Evolutionary conservation across 2,329 filamentous ascomycete species (phyloP).

Genomic region (Fusarium nisikadoi): DNA sequence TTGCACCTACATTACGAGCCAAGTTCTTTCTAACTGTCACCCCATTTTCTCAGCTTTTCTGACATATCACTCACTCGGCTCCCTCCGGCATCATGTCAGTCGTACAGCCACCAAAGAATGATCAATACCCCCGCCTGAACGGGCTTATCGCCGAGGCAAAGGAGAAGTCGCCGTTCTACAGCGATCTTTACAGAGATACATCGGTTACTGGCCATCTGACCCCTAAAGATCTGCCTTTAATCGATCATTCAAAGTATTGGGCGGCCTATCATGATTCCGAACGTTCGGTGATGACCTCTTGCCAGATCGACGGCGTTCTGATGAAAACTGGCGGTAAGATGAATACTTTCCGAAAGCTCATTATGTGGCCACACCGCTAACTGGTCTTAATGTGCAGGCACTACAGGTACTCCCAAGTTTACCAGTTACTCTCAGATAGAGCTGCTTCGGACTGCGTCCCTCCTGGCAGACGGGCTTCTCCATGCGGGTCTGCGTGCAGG

Average conservation of each 20-base stretch:
- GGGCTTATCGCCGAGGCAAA: neutral
- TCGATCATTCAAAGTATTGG: neutral
- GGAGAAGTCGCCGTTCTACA: neutral
- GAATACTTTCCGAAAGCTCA: fast-evolving
- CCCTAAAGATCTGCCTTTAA: neutral
- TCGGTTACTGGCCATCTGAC: neutral
- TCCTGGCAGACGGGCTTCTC: neutral
- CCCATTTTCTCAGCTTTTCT: neutral
- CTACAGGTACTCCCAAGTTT: neutral
- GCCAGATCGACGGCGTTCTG: neutral
- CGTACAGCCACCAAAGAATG: neutral
- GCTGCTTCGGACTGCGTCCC: neutral
- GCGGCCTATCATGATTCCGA: neutral
- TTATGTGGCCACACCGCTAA: neutral
- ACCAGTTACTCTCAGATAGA: neutral
- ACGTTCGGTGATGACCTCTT: neutral
- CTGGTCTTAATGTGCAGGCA: fast-evolving
- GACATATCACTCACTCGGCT: fast-evolving
- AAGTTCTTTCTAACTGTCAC: neutral
- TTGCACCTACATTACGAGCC: neutral
- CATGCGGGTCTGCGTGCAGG: neutral
- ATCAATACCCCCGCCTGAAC: neutral
- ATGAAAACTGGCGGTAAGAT: neutral
- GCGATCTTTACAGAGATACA: neutral
- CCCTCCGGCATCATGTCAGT: neutral